A percentile compares a stretch with the other conserved stretches of the same genome.
Conservation (phyloP, 371 early-diverging fungal species). For the Lichtheimia ornata region DNA sequence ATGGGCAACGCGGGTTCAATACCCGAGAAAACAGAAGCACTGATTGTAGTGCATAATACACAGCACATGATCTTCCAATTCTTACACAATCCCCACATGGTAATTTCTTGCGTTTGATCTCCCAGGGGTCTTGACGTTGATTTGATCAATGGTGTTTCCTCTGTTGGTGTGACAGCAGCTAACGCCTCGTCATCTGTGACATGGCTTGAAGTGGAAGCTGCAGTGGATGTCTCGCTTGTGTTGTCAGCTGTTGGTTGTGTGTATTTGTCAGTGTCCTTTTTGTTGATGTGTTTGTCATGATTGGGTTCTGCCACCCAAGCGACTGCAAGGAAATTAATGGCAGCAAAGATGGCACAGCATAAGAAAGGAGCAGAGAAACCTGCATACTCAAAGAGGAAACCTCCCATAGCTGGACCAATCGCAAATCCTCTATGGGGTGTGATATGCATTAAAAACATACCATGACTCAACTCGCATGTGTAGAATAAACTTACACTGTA, state of each 20-base stretch:
- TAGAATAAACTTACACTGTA: conserved; percentile 38
- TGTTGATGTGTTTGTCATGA: conserved; percentile 12
- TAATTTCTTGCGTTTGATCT: conserved; percentile 26
- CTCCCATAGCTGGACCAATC: conserved; percentile 80
- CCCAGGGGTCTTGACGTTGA: neutral
- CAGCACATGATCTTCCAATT: conserved; percentile 59
- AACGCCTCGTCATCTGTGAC: conserved; percentile 1
- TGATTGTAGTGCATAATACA: conserved; percentile 54
- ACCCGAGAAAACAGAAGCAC: conserved; percentile 62
- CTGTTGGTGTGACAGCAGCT: conserved; percentile 9
- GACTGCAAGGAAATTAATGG: conserved; percentile 69
- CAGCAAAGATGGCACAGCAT: conserved; percentile 70
- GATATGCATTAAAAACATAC: neutral
- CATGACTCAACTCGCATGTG: neutral
- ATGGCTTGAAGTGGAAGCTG: conserved; percentile 8
- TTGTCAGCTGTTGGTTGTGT: neutral
- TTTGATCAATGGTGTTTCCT: conserved; percentile 9
- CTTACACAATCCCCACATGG: conserved; percentile 51
- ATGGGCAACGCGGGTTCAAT: conserved; percentile 69
- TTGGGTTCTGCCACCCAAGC: conserved; percentile 62
- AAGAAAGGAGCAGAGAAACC: conserved; percentile 74
- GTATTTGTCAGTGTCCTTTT: conserved; percentile 20
- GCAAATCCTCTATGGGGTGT: conserved; percentile 52
- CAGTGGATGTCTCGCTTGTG: conserved; percentile 12
- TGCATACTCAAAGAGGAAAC: conserved; percentile 67